Conservation (phyloP, 306 rosid species). For the Cyclanthera cordifolia region DNA sequence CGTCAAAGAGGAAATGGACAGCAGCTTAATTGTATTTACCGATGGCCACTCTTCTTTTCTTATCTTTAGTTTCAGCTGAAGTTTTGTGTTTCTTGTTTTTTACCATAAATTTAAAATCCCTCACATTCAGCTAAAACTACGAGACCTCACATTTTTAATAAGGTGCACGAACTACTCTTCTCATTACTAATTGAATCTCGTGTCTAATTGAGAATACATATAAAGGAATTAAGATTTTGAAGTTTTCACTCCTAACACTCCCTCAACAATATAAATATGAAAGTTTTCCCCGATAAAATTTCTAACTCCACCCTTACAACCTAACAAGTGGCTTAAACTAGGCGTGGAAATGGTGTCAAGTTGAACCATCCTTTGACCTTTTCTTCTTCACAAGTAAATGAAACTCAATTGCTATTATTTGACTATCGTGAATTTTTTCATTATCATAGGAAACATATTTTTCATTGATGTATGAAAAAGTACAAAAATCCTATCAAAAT, state of each 20-base stretch:
- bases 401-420: background rate
- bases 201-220: background rate
- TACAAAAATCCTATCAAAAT: too few species aligned
- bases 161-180: too few species aligned
- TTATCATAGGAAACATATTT: too few species aligned
- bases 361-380: background rate
- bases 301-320: background rate
- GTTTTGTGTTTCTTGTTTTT: background rate
- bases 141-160: too few species aligned
- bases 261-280: background rate
- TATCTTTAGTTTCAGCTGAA: background rate
- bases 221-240: background rate
- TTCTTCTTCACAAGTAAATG: background rate
- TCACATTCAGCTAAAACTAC: too few species aligned
- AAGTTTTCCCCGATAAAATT: background rate
- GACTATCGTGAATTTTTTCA: background rate
- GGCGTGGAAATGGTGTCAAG: background rate
- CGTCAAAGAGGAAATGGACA: background rate
- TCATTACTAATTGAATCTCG: too few species aligned
- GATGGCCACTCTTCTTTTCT: background rate
- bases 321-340: background rate
- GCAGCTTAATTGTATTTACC: background rate
- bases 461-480: too few species aligned
- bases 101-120: background rate
- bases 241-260: background rate